These are phyloP conservation scores for Geotrichum fermentans DNA, from an alignment of 1,139 yeast genomes.

Conservation along the genomic window DNA sequence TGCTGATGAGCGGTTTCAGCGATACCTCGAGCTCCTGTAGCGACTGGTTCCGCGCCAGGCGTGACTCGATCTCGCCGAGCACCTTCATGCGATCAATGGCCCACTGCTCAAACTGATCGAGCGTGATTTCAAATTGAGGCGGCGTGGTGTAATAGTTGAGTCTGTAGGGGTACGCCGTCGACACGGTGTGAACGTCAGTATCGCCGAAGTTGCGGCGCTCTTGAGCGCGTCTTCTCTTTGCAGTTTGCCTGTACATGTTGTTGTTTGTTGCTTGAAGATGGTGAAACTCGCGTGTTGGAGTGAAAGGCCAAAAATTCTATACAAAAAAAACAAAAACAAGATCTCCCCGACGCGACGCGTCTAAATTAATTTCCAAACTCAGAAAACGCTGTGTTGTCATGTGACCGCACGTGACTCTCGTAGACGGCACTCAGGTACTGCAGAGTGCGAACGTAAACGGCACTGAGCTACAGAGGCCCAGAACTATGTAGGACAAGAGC, in stretches of 20 bases:
- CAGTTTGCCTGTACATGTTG: slow-evolving; percentile 66
- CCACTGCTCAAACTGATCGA: slow-evolving; percentile 92
- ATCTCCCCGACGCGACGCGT: not conserved
- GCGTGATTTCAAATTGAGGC: slow-evolving; percentile 77
- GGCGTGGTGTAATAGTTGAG: slow-evolving; percentile 68
- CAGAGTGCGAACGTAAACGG: too few relatives aligned
- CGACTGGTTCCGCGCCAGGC: slow-evolving; percentile 59
- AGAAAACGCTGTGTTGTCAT: too few relatives aligned
- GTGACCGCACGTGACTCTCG: too few relatives aligned
- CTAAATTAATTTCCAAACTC: not conserved
- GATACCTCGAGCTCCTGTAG: slow-evolving; percentile 60
- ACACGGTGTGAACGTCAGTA: slow-evolving; percentile 29
- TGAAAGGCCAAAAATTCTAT: not conserved
- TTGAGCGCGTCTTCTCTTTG: slow-evolving; percentile 56
- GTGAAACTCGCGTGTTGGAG: too few relatives aligned
- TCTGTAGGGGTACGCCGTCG: slow-evolving; percentile 43
- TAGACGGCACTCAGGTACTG: too few relatives aligned
- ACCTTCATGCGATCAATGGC: slow-evolving; percentile 87
- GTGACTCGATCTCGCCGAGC: slow-evolving; percentile 77
- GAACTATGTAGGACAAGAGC: too few relatives aligned
- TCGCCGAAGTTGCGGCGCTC: slow-evolving; percentile 59
- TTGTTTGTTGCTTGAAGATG: not conserved
- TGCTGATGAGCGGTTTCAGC: slow-evolving; percentile 60
- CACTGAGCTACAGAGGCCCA: too few relatives aligned
- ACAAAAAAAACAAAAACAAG: not conserved